Percentiles rank a stretch among this genome's conserved stretches.
Conservation (phyloP, 2,329 filamentous ascomycete species). For the Hymenoscyphus salicellus region DNA sequence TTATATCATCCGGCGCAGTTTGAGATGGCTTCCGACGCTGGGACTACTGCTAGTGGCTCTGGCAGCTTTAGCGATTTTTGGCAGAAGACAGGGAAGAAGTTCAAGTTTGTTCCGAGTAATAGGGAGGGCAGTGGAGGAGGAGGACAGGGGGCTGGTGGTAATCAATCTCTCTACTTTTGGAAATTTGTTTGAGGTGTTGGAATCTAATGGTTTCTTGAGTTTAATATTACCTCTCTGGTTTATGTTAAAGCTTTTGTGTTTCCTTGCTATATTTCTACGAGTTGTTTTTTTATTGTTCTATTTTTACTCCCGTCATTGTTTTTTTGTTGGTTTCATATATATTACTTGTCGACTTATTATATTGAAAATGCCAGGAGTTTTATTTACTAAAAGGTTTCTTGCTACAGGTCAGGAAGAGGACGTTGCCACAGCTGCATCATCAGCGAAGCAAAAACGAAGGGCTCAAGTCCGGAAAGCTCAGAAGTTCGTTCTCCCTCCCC, state of each 20-base stretch:
- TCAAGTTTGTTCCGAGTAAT: slow-evolving; percentile 19
- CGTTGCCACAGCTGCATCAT: slow-evolving; percentile 12
- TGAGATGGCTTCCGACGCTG: not conserved
- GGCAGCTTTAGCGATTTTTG: slow-evolving; percentile 15
- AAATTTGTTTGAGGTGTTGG: not conserved
- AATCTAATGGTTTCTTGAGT: not conserved
- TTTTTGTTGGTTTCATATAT: not conserved
- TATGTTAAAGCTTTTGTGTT: not conserved
- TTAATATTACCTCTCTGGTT: not conserved
- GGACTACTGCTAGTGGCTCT: not conserved
- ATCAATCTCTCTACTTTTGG: slow-evolving; percentile 7
- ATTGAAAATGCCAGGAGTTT: not conserved
- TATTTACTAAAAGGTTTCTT: slow-evolving; percentile 11
- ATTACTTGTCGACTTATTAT: not conserved
- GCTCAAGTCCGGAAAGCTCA: slow-evolving; percentile 35
- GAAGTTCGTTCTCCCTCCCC: slow-evolving; percentile 17
- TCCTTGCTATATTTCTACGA: not conserved
- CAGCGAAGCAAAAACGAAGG: slow-evolving; percentile 30
- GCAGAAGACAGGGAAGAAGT: slow-evolving; percentile 15
- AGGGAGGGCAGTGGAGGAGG: slow-evolving; percentile 4
- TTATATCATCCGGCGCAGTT: no score
- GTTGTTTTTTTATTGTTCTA: not conserved
- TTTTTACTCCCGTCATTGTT: slow-evolving; percentile 3
- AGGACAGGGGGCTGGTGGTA: slow-evolving; percentile 13
- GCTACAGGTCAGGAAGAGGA: slow-evolving; percentile 13